Evolutionary conservation across 2,329 filamentous ascomycete genomes (phyloP).

Genomic region (Zymoseptoria tritici): DNA sequence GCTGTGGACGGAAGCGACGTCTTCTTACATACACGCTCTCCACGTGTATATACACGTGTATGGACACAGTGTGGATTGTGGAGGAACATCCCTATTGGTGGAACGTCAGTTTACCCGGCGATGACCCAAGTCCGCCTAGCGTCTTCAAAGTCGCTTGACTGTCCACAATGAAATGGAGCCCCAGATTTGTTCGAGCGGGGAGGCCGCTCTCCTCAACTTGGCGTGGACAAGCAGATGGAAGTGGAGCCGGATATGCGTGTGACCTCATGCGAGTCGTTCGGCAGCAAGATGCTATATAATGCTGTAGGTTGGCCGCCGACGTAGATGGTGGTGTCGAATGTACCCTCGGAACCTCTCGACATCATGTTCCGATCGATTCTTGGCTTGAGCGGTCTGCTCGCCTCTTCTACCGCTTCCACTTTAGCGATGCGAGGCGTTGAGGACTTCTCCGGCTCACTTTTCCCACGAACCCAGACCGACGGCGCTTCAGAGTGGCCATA

Average conservation of each 20-base stretch:
- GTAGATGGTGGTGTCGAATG: neutral
- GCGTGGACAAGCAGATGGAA: neutral
- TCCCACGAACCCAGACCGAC: neutral
- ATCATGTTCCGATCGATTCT: neutral
- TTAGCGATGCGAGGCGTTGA: neutral
- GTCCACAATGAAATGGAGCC: neutral
- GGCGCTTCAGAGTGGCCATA: constrained; percentile 16
- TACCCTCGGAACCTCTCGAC: neutral
- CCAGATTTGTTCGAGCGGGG: neutral
- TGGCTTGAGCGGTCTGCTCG: neutral
- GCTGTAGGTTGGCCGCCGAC: neutral
- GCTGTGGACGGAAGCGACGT: too few relatives aligned
- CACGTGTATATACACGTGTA: too few relatives aligned
- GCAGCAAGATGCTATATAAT: neutral
- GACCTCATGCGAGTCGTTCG: neutral
- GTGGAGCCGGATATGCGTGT: neutral
- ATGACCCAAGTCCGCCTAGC: too few relatives aligned
- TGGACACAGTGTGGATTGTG: too few relatives aligned
- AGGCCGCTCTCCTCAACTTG: neutral
- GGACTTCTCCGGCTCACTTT: neutral
- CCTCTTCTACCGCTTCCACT: neutral
- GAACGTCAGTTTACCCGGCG: neutral
- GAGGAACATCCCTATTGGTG: too few relatives aligned
- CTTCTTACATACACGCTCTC: too few relatives aligned
- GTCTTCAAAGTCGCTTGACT: neutral